A percentile compares a stretch with the other conserved stretches of the same genome.
Evolutionary conservation across 768 basidiomycete species (phyloP).

Genomic region (Psilocybe subaeruginosa): DNA sequence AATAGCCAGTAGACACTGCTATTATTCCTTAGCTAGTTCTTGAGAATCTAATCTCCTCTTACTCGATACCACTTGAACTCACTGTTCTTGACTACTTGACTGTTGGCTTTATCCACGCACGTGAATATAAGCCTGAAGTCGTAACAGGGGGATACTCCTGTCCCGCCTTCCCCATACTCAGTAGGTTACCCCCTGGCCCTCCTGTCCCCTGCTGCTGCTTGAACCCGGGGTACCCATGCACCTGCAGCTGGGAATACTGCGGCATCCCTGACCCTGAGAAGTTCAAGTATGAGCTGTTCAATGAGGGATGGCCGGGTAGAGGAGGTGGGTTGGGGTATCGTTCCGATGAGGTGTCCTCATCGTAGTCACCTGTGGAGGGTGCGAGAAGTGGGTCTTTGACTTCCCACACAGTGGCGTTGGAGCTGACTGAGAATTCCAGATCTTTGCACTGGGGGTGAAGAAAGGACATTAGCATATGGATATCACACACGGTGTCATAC

Average conservation of each 20-base stretch:
- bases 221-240: conserved; percentile 8
- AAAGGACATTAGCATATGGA: background rate
- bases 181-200: conserved; percentile 5
- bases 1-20: no score
- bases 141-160: no score
- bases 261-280: conserved; percentile 4
- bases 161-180: conserved; percentile 18
- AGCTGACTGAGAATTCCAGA: conserved; percentile 98
- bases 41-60: no score
- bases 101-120: no score
- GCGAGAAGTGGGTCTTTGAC: conserved; percentile 93
- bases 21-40: no score
- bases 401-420: conserved; percentile 96
- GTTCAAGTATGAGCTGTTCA: conserved; percentile 16
- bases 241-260: conserved; percentile 1
- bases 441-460: conserved; percentile 73
- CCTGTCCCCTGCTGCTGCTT: background rate
- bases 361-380: conserved; percentile 40
- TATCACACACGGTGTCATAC: no score
- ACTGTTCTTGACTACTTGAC: no score
- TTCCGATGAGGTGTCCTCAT: conserved; percentile 47
- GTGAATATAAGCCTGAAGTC: no score
- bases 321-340: conserved; percentile 25
- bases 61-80: no score
- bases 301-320: conserved; percentile 17